Evolutionary conservation across 2,329 filamentous ascomycete genomes (phyloP).

Genomic region (Paraconiothyrium brasiliense): DNA sequence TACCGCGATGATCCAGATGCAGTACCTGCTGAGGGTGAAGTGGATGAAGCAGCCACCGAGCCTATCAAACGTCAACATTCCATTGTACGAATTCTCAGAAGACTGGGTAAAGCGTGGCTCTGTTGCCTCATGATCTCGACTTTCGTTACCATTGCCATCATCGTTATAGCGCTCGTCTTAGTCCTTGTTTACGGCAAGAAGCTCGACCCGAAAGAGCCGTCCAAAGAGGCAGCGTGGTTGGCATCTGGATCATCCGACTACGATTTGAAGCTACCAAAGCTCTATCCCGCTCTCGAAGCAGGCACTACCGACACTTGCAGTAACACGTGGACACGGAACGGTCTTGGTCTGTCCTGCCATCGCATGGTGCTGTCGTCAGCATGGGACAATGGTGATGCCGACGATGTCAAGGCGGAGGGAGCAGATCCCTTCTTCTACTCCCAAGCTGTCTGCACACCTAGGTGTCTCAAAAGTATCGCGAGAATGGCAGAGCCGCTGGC

Average conservation of each 20-base stretch:
- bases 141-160: conserved; percentile 14
- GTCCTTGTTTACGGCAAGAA: conserved; percentile 2
- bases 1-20: conserved; percentile 25
- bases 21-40: conserved; percentile 13
- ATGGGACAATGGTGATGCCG: conserved; percentile 21
- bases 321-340: conserved; percentile 14
- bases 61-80: background rate
- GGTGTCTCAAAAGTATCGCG: background rate
- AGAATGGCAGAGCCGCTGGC: background rate
- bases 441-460: conserved; percentile 13
- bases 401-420: conserved; percentile 9
- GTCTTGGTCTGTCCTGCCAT: conserved; percentile 15
- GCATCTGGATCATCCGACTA: conserved; percentile 19
- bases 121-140: conserved; percentile 2
- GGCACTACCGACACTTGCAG: conserved; percentile 18
- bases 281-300: conserved; percentile 24
- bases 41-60: conserved; percentile 1
- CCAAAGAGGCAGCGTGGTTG: conserved; percentile 19
- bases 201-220: conserved; percentile 9
- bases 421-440: conserved; percentile 20
- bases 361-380: conserved; percentile 21
- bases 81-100: conserved; percentile 10
- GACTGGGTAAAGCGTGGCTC: conserved; percentile 11
- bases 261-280: conserved; percentile 17
- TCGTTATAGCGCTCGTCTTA: conserved; percentile 12